Conservation (phyloP, 257 asterid genomes). For the Apocynum venetum region DNA sequence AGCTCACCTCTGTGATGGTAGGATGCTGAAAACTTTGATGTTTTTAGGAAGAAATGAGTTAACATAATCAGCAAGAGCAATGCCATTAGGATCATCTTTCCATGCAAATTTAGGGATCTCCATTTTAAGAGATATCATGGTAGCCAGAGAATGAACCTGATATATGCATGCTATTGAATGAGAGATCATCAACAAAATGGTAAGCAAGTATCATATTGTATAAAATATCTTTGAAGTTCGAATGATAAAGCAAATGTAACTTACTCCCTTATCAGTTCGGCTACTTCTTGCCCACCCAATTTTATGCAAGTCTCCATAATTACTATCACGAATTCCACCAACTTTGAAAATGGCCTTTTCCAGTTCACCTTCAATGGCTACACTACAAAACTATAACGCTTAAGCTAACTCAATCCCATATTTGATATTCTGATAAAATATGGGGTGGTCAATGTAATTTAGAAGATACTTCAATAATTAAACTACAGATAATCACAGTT, state of each 20-base stretch:
- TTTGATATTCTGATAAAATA: slow-evolving; percentile 17
- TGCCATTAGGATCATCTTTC: slow-evolving; percentile 84
- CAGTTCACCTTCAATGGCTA: slow-evolving; percentile 91
- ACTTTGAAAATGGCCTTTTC: slow-evolving; percentile 80
- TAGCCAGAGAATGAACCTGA: slow-evolving; percentile 94
- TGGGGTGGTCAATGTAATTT: background rate
- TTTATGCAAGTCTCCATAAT: slow-evolving; percentile 78
- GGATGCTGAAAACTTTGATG: slow-evolving; percentile 80
- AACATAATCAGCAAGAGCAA: slow-evolving; percentile 55
- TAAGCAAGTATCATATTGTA: background rate
- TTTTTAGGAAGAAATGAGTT: slow-evolving; percentile 69
- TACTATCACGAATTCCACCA: slow-evolving; percentile 91
- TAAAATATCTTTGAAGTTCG: background rate
- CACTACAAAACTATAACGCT: slow-evolving; percentile 28
- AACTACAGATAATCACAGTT: background rate
- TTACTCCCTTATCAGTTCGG: slow-evolving; percentile 96
- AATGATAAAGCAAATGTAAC: slow-evolving; percentile 13
- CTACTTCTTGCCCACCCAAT: slow-evolving; percentile 97
- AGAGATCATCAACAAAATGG: slow-evolving; percentile 15
- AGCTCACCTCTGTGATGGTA: slow-evolving; percentile 79
- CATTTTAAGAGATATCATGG: slow-evolving; percentile 85
- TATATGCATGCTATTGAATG: slow-evolving; percentile 10
- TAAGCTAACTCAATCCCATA: slow-evolving; percentile 24
- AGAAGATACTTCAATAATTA: background rate
- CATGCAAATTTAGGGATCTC: slow-evolving; percentile 92